Percentiles rank a stretch among this genome's conserved stretches.
These are phyloP conservation scores for Evernia prunastri DNA, from an alignment of 495 filamentous ascomycete genomes.

Conservation along the genomic window DNA sequence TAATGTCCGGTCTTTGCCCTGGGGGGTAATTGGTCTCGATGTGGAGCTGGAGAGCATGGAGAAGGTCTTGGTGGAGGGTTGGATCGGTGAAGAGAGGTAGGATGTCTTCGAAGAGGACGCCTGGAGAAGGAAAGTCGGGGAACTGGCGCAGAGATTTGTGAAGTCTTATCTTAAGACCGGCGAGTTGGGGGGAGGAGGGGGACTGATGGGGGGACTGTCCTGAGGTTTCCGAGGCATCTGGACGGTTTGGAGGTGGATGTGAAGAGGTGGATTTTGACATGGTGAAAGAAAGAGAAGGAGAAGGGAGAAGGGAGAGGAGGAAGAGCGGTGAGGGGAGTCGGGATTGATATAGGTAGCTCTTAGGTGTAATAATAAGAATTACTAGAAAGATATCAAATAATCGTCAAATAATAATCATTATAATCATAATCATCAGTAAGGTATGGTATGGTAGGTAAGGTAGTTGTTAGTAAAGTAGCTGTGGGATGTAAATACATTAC, in stretches of 20 bases:
- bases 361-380: too few relatives aligned
- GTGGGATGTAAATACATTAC: too few relatives aligned
- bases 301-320: conserved; percentile 28
- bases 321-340: conserved; percentile 29
- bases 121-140: conserved; percentile 88
- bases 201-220: conserved; percentile 45
- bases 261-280: conserved; percentile 50
- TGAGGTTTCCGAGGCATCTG: conserved; percentile 37
- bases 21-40: conserved; percentile 47
- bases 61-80: conserved; percentile 64
- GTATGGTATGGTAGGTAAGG: too few relatives aligned
- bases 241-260: conserved; percentile 27
- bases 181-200: conserved; percentile 69
- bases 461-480: too few relatives aligned
- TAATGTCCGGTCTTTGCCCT: conserved; percentile 67
- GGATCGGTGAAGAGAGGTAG: conserved; percentile 87
- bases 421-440: too few relatives aligned
- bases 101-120: conserved; percentile 98
- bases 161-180: conserved; percentile 83
- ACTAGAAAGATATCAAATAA: conserved; percentile 4
- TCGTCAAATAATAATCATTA: neutral
- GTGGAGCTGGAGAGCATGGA: conserved; percentile 84
- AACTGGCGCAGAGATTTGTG: conserved; percentile 61
- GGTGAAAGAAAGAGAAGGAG: conserved; percentile 41
- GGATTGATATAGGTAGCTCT: conserved; percentile 31